A percentile compares a stretch with the other conserved stretches of the same genome.
Evolutionary conservation across 2,329 filamentous ascomycete genomes (phyloP).

Genomic region (Cyclaneusma minus): DNA sequence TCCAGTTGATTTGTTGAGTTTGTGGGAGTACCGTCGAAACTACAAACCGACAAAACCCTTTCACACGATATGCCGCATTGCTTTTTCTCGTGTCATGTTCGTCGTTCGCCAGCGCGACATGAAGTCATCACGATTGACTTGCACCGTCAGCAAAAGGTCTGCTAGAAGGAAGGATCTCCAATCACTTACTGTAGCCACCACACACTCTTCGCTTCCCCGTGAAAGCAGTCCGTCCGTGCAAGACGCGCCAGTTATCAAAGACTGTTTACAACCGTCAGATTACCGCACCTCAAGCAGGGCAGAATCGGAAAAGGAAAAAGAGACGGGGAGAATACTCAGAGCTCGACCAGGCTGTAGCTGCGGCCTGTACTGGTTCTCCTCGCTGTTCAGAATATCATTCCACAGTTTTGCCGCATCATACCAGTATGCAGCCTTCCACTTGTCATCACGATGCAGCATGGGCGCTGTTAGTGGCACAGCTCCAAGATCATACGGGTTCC

Average conservation of each 20-base stretch:
- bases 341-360: constrained; percentile 67
- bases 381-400: constrained; percentile 49
- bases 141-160: constrained; percentile 7
- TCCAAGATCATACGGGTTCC: constrained; percentile 87
- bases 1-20: no score
- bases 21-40: no score
- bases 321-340: constrained; percentile 40
- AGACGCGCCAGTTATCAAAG: constrained; percentile 90
- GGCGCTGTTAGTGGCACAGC: constrained; percentile 46
- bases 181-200: constrained; percentile 68
- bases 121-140: constrained; percentile 70
- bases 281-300: neutral
- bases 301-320: neutral
- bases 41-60: no score
- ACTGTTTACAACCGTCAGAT: constrained; percentile 29
- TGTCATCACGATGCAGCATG: no score
- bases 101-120: constrained; percentile 61
- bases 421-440: constrained; percentile 44
- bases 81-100: constrained; percentile 31
- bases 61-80: constrained; percentile 13
- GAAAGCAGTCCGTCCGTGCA: constrained; percentile 77
- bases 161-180: neutral
- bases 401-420: constrained; percentile 68
- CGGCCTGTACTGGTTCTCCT: constrained; percentile 59
- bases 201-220: constrained; percentile 76